Evolutionary conservation across 805 yeast species (phyloP).

Genomic region (Kodamaea lidongshanica): DNA sequence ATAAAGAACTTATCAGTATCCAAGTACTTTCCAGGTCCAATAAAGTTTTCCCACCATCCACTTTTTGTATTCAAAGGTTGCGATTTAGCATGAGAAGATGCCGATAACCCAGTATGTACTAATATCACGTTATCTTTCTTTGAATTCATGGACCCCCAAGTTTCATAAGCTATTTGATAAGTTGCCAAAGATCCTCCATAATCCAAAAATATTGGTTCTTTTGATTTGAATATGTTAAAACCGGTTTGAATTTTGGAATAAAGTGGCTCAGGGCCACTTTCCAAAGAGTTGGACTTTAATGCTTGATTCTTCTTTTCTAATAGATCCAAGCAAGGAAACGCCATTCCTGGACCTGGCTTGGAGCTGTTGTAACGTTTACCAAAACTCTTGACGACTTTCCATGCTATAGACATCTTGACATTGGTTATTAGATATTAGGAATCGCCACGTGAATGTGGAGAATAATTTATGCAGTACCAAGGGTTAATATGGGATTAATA

Average conservation of each 20-base stretch:
- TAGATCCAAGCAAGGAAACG: conserved; percentile 82
- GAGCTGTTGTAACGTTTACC: too few relatives aligned
- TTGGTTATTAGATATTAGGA: too few relatives aligned
- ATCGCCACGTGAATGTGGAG: too few relatives aligned
- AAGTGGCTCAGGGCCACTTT: conserved; percentile 80
- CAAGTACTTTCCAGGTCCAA: conserved; percentile 73
- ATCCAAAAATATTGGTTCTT: conserved; percentile 64
- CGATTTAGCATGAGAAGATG: conserved; percentile 89
- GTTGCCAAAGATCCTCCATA: conserved; percentile 74
- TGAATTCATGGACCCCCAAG: conserved; percentile 75
- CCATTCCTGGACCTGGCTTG: conserved; percentile 62
- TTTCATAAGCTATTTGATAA: conserved; percentile 82
- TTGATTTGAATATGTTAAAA: conserved; percentile 50
- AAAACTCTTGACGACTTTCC: too few relatives aligned
- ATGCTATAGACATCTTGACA: too few relatives aligned
- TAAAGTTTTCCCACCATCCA: conserved; percentile 96
- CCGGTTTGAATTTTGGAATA: conserved; percentile 67
- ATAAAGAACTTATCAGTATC: conserved; percentile 80
- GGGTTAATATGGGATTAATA: too few relatives aligned
- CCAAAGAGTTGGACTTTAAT: conserved; percentile 34
- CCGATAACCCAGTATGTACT: conserved; percentile 86
- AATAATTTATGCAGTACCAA: too few relatives aligned
- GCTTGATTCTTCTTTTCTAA: conserved; percentile 51
- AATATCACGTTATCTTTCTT: conserved; percentile 66
- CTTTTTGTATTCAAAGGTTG: conserved; percentile 59